phyloP scores from a whole-genome alignment of 2,329 filamentous ascomycete species.

The Aspergillus fructus region DNA sequence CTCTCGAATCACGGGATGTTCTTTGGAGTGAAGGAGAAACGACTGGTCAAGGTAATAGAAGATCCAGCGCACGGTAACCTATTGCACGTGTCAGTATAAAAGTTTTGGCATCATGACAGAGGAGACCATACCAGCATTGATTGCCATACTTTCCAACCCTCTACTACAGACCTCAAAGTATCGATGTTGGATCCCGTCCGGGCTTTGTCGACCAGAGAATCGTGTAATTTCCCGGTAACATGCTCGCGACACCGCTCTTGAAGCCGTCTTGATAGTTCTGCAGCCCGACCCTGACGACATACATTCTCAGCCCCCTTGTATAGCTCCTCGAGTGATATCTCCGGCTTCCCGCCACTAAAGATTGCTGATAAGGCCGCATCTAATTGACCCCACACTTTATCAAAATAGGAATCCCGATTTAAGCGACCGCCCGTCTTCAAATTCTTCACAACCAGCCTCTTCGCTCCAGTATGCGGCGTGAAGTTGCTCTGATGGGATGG shows the following conservation, averaged over 20 bases:
- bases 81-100: constrained; percentile 1
- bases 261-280: constrained; percentile 66
- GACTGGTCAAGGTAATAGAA: constrained; percentile 94
- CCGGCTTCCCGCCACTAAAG: constrained; percentile 63
- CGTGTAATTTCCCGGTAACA: constrained; percentile 56
- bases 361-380: constrained; percentile 71
- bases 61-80: constrained; percentile 78
- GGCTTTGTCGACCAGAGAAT: constrained; percentile 57
- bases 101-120: neutral
- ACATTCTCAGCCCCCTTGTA: constrained; percentile 91
- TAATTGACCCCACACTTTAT: constrained; percentile 71
- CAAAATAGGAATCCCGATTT: constrained; percentile 75
- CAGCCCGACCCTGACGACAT: constrained; percentile 74
- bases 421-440: constrained; percentile 65
- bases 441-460: constrained; percentile 92
- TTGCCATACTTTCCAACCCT: constrained; percentile 76
- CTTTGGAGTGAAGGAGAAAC: constrained; percentile 74
- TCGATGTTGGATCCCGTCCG: constrained; percentile 60
- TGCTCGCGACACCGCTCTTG: constrained; percentile 66
- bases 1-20: constrained; percentile 72
- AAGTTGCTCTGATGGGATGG: constrained; percentile 51
- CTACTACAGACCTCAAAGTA: constrained; percentile 59
- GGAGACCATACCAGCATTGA: constrained; percentile 63
- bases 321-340: constrained; percentile 79
- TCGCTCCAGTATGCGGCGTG: constrained; percentile 73